Base-by-base conservation (phyloP, 2,329 filamentous ascomycete genomes). In the Ramularia collo-cygni region DNA sequence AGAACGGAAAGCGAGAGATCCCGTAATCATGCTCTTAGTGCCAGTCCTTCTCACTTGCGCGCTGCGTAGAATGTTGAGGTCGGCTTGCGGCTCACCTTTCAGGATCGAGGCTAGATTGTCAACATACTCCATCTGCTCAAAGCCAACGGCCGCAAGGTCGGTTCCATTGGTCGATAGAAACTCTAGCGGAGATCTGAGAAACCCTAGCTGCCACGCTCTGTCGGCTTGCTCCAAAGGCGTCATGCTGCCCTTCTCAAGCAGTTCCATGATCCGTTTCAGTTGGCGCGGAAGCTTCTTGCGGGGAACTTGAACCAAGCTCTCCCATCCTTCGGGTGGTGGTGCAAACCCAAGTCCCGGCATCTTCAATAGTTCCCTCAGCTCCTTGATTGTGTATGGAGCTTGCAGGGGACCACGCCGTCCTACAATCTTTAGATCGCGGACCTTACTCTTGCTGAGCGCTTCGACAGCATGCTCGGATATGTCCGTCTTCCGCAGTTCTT, bases 351-450 rank as follows among this genome's bases (percentile, higher is more conserved):
- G 81, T 1, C 68, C 69, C 0, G 78, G 75, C 2, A 96, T 72
- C 35, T 84, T 83, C 66, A 95, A 80, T 3, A 98, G 68, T 63
- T 98, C 92, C 26, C 92, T 79, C 12, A 87, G 68, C 67, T 98
- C 92, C 63, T 95, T 96, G 61, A 95, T 94, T 0, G 90, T 95
- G 55, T 95, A 96, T 1, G 92, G 81, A 16, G 87, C 90, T 81
- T 90, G 55, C n/a, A 56, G 38, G 1, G 89, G 88, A 0, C 92
- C 92, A 57, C 92, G 76, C 52, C 92, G 76, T 9, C 90, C 92
- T 15, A 96, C 82, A n/a, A 98, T 75, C 44, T 83, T 81, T 2
- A 98, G 87, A 28, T 82, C 75, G 57, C 78, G 85, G 35, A 96
- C 72, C 41, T 71, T 82, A 60, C 84, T 95, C 50, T 70, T 75